Base-by-base conservation (phyloP, 225 moss, liverwort and hornwort species). In the Climacium dendroides region DNA sequence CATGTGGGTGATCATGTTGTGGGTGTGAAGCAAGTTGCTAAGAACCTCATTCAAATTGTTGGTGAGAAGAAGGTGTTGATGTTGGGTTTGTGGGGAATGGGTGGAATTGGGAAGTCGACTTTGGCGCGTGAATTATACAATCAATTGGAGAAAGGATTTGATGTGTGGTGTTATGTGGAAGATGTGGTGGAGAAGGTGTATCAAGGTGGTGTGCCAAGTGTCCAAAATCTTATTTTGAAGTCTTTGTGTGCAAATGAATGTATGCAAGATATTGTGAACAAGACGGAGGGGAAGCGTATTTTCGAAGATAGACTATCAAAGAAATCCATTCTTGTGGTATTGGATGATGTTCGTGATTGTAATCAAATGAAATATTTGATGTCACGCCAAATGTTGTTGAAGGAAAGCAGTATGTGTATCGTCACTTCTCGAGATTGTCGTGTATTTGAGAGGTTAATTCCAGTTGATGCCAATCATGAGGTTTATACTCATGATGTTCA, bases 401-500 rank as follows among this genome's bases (percentile, higher is more conserved):
- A 5, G 7, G 19, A 8, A 15, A 75, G 39, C 8, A 58, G 78
- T 4, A 28, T 58, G 12, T 39, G 58, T 58, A 58, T 58, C 35
- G 53, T 78, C 2, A 58, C 39, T 57, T 78, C 39, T 39, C 25
- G 11, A 39, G 11, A 78, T 3, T 2, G 18, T 16, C 2, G 52
- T 2, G 7, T 65, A 32, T 65, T 81, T 35, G n/a, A 52, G 8
- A 34, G 35, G 17, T 26, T 10, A 4, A 35, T 9, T 52, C 52
- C 81, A 3, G 26, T 65, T 11, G 2, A 34, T 4, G 0, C 5
- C 17, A 29, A 18, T 19, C 3, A 34, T 52, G 12, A 52, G 5
- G 2, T 81, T 7, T 3, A 81, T 35, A 64, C 25, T 25, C 35
- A 64, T n/a, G 24, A 50, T 6, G 24, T 81, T 81, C 15, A 24